A percentile compares a stretch with the other conserved stretches of the same genome.
These are phyloP conservation scores for Fonsecaea nubica DNA, from an alignment of 2,329 filamentous ascomycete species.

Conservation along the genomic window DNA sequence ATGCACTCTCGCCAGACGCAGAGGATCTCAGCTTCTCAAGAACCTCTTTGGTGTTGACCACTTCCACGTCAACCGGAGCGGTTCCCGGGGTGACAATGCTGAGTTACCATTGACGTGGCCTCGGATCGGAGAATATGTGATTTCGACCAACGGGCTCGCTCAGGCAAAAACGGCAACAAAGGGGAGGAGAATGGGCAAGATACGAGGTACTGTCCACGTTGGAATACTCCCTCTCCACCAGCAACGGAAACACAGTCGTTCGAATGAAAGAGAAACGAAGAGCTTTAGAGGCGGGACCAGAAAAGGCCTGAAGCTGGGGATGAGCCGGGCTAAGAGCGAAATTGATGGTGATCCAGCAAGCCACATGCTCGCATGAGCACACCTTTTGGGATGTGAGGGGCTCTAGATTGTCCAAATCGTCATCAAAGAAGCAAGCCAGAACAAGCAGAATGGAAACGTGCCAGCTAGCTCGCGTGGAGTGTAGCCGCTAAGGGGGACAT, in stretches of 20 bases:
- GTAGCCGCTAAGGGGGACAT: constrained; percentile 18
- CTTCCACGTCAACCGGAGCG: constrained; percentile 23
- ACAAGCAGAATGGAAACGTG: constrained; percentile 34
- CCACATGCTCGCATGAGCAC: constrained; percentile 28
- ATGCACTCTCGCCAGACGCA: constrained; percentile 11
- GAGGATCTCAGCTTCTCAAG: constrained; percentile 18
- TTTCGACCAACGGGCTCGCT: not conserved
- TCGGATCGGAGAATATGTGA: constrained; percentile 12
- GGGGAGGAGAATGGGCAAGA: constrained; percentile 6
- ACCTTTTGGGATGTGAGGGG: constrained; percentile 34
- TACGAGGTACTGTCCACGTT: not conserved
- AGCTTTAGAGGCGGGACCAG: constrained; percentile 18
- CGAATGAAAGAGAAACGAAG: constrained; percentile 10
- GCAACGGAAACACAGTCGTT: constrained; percentile 18
- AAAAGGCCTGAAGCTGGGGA: constrained; percentile 25
- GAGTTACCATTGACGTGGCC: constrained; percentile 24
- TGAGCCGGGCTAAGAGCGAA: constrained; percentile 21
- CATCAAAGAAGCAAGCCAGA: constrained; percentile 29
- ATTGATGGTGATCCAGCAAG: constrained; percentile 31
- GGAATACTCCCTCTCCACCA: constrained; percentile 7
- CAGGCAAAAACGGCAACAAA: constrained; percentile 11
- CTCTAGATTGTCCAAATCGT: constrained; percentile 12
- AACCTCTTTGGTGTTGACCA: constrained; percentile 21
- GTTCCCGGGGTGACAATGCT: constrained; percentile 10
- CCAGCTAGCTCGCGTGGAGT: constrained; percentile 31